Percentiles rank a stretch among this genome's conserved stretches.
phyloP scores from a whole-genome alignment of 192 early-diverging fungal species.

The Rhizophagus prolifer region DNA sequence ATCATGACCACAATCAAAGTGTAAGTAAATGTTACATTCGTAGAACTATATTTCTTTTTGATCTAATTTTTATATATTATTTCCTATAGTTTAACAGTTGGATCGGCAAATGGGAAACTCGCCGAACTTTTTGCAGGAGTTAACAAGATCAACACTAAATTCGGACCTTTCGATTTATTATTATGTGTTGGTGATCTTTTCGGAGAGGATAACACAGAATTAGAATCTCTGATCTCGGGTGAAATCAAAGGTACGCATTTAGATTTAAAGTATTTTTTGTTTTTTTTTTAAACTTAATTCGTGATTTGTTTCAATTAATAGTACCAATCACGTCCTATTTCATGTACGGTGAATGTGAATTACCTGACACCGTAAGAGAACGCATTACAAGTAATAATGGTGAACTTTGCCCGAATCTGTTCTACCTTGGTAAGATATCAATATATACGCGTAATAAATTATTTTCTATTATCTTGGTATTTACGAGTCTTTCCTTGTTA shows the following conservation, averaged over 20 bases:
- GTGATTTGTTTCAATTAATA: slow-evolving; percentile 8
- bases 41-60: neutral
- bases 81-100: slow-evolving; percentile 36
- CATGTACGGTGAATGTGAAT: slow-evolving; percentile 60
- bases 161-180: slow-evolving; percentile 85
- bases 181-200: slow-evolving; percentile 86
- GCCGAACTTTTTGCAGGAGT: slow-evolving; percentile 68
- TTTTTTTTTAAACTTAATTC: neutral
- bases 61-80: neutral
- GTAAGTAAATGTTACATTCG: neutral
- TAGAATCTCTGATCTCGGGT: slow-evolving; percentile 44
- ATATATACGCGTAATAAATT: neutral
- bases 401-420: slow-evolving; percentile 76
- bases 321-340: slow-evolving; percentile 78
- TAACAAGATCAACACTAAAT: slow-evolving; percentile 71
- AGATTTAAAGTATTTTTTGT: neutral
- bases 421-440: slow-evolving; percentile 57
- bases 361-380: slow-evolving; percentile 57
- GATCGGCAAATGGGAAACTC: slow-evolving; percentile 73
- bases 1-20: neutral
- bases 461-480: neutral
- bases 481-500: neutral
- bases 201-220: slow-evolving; percentile 45
- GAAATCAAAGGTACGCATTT: neutral
- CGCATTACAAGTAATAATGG: slow-evolving; percentile 58